A percentile compares a stretch with the other conserved stretches of the same genome.
Evolutionary conservation across 306 rosid genomes (phyloP).

Genomic region (Vigna nakashimae): DNA sequence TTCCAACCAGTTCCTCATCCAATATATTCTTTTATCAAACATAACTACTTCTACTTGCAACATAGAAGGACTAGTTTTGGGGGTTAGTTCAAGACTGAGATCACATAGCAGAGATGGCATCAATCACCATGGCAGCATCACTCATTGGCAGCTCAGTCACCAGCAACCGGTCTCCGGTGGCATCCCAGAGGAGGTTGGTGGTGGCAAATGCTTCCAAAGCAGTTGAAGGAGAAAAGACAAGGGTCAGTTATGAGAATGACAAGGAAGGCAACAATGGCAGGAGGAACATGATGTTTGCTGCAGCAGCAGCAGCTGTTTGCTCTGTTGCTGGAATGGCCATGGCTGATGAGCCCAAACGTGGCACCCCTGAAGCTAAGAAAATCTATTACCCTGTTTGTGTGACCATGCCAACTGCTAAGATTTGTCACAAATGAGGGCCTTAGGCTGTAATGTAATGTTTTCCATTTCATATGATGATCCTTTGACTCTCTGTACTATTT

Average conservation of each 20-base stretch:
- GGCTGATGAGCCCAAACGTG: slow-evolving; percentile 51
- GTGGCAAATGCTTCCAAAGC: slow-evolving; percentile 40
- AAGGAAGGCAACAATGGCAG: slow-evolving; percentile 51
- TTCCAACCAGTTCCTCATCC: slow-evolving; percentile 17
- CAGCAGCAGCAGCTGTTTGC: slow-evolving; percentile 56
- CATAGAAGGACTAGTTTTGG: slow-evolving; percentile 23
- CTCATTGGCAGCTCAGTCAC: slow-evolving; percentile 46
- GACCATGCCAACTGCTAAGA: slow-evolving; percentile 64
- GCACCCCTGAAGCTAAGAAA: slow-evolving; percentile 59
- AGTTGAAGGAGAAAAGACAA: slow-evolving; percentile 43
- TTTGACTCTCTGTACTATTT: slow-evolving; percentile 36
- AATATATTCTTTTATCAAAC: slow-evolving; percentile 42
- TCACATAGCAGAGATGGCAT: slow-evolving; percentile 48
- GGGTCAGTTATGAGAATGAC: slow-evolving; percentile 37
- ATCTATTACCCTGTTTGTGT: slow-evolving; percentile 61
- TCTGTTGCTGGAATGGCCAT: slow-evolving; percentile 48
- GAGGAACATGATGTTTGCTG: slow-evolving; percentile 61
- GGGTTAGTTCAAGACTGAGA: neutral
- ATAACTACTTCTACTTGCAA: slow-evolving; percentile 6
- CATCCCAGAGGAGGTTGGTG: slow-evolving; percentile 36
- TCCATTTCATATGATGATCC: slow-evolving; percentile 34
- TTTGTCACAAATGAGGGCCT: slow-evolving; percentile 48
- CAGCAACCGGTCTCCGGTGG: slow-evolving; percentile 34
- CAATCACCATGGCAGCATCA: slow-evolving; percentile 59
- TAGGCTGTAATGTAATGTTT: slow-evolving; percentile 34